Evolutionary conservation across 352 stramenopile species (phyloP).

Genomic region (Phytophthora pini): DNA sequence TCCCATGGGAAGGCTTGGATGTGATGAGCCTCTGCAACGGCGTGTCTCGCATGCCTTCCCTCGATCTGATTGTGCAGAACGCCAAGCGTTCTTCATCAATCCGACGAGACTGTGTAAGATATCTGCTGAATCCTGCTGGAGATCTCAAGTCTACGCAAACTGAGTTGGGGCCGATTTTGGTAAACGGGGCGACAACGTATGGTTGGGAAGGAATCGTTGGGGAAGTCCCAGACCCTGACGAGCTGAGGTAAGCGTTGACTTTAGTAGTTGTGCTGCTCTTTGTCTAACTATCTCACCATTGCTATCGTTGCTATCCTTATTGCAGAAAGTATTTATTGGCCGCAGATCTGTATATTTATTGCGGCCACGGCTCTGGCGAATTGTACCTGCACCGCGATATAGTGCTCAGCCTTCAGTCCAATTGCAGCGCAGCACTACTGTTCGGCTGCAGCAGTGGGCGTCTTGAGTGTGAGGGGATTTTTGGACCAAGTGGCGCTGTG

Average conservation of each 20-base stretch:
- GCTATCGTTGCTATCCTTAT: slow-evolving; percentile 2
- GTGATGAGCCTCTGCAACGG: slow-evolving; percentile 44
- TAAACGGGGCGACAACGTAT: slow-evolving; percentile 31
- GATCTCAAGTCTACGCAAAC: slow-evolving; percentile 73
- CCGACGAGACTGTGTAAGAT: slow-evolving; percentile 50
- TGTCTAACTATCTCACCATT: slow-evolving; percentile 4
- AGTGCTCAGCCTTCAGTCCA: slow-evolving; percentile 56
- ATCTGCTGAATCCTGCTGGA: slow-evolving; percentile 76
- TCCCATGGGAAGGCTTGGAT: slow-evolving; percentile 85
- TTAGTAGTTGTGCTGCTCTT: slow-evolving; percentile 1
- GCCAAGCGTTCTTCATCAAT: slow-evolving; percentile 18
- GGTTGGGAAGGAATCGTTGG: slow-evolving; percentile 65
- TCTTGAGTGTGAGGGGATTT: slow-evolving; percentile 86
- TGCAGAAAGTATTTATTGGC: slow-evolving; percentile 53
- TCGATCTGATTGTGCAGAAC: slow-evolving; percentile 65
- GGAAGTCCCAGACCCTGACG: slow-evolving; percentile 50
- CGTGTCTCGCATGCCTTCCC: slow-evolving; percentile 80
- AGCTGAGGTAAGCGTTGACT: slow-evolving; percentile 50
- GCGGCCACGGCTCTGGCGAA: slow-evolving; percentile 97
- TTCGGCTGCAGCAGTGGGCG: slow-evolving; percentile 98
- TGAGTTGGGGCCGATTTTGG: slow-evolving; percentile 64
- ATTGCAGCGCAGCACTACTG: slow-evolving; percentile 90
- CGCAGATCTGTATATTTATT: slow-evolving; percentile 96
- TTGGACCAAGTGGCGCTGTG: slow-evolving; percentile 95
- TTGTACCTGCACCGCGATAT: slow-evolving; percentile 89